Percentiles rank a stretch among this genome's conserved stretches.
phyloP scores from a whole-genome alignment of 1,139 yeast genomes.

The Lodderomyces margitis region DNA sequence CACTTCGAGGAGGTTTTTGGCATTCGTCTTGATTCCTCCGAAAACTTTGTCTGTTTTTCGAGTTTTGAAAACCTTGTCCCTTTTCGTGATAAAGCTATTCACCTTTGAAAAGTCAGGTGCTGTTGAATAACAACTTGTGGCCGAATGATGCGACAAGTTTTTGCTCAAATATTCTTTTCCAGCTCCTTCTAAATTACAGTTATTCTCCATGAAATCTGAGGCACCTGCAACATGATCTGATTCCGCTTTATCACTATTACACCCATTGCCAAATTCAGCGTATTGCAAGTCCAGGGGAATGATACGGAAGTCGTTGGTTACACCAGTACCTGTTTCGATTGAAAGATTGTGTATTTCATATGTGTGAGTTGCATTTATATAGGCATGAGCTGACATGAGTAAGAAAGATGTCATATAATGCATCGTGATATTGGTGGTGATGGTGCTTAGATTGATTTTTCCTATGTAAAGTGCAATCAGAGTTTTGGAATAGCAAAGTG shows the following conservation, averaged over 20 bases:
- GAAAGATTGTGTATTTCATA: background rate
- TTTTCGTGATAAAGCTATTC: background rate
- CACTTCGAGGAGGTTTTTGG: background rate
- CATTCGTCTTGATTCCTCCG: background rate
- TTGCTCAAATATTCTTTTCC: too few species aligned
- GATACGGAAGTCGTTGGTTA: background rate
- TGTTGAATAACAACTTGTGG: too few species aligned
- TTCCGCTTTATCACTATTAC: background rate
- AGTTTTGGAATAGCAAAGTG: background rate
- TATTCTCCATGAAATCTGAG: too few species aligned
- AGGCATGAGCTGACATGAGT: slow-evolving; percentile 10
- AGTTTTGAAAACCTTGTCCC: background rate
- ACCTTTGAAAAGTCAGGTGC: background rate
- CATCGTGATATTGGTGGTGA: slow-evolving; percentile 6
- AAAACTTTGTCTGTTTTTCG: background rate
- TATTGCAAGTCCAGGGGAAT: background rate
- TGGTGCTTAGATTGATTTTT: background rate
- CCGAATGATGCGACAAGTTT: too few species aligned
- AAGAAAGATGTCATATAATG: slow-evolving; percentile 12
- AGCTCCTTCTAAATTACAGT: too few species aligned
- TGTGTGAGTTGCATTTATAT: slow-evolving; percentile 9
- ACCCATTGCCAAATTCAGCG: background rate
- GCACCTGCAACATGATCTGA: too few species aligned
- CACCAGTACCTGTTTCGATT: background rate
- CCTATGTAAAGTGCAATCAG: too few species aligned